phyloP scores from a whole-genome alignment of 148 eudicot species.

The Dysphania ambrosioides region DNA sequence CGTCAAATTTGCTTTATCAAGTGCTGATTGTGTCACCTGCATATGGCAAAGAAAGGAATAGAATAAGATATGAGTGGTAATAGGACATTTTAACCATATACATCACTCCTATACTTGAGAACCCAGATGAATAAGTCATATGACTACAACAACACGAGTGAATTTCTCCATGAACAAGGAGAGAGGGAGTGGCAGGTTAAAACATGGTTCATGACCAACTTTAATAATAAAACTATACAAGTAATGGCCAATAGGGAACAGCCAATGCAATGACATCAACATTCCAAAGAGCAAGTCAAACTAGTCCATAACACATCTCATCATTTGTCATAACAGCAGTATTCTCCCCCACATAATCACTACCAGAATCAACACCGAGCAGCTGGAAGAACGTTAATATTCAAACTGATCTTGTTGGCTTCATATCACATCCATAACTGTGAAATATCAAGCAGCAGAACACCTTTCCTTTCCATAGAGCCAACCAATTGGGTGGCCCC shows the following conservation, averaged over 20 bases:
- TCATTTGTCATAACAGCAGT: not conserved
- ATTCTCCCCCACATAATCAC: not conserved
- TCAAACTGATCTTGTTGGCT: not conserved
- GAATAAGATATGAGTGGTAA: not conserved
- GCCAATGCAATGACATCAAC: not conserved
- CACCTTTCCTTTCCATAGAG: not conserved
- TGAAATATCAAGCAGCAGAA: not conserved
- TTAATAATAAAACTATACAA: no score
- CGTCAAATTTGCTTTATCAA: conserved; percentile 72
- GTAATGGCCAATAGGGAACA: no score
- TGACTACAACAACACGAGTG: not conserved
- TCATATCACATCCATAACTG: not conserved
- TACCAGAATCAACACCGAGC: not conserved
- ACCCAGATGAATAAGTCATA: not conserved
- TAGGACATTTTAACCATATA: not conserved
- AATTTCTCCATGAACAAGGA: not conserved
- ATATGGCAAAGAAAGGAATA: not conserved
- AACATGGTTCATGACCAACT: no score
- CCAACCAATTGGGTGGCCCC: not conserved
- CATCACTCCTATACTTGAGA: not conserved
- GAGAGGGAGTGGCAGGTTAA: not conserved
- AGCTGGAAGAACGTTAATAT: no score
- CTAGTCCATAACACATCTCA: not conserved
- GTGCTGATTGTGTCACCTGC: conserved; percentile 90
- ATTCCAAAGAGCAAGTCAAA: not conserved